Evolutionary conservation across 495 filamentous ascomycete species (phyloP), one percentile per base, ranked within the genome.

Genomic region (Parachaetomium inaequale): DNA sequence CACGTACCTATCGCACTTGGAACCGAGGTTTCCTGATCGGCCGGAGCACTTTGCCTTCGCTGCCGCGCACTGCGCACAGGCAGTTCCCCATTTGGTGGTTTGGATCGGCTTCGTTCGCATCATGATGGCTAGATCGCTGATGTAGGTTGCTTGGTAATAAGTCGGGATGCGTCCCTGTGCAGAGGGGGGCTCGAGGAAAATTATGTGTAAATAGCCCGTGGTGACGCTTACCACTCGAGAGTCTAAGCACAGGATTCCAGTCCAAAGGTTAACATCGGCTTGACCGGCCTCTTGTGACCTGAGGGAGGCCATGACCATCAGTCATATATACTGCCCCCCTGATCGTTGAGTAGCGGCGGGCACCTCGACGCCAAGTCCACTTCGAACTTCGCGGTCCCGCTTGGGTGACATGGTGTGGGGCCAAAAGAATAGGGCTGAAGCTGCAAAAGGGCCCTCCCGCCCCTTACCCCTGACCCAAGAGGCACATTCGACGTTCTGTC

Each of bases 11-110:
- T 62, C 60, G 17, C 60, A 56, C 17, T 55, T 62, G n/a, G 38
- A 34, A 10, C 31, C 43, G 10, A 3, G 11, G 11, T 25, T 42
- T n/a, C 12, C 25, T 19, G 52, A 29, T 28, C 60, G 51, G 25
- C 60, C 60, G 15, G 60, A 62, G 43, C 60, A 62, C 31, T 62
- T 62, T 29, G 60, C 60, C 32, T 62, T 62, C n/a, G 60, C 60
- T 50, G 52, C 40, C 21, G 60, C 60, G 23, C 60, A 62, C 26
- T 62, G 60, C 12, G 60, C 60, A 17, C 60, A 62, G 17, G 60
- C 60, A 29, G 60, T 62, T 6, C 60, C 60, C 60, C 60, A 62
- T 56, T 62, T 62, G 19, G 53, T 62, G 3, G 60, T 62, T 32
- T 56, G 60, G 8, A 56, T 51, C 6, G 60, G 21, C 10, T 42